A percentile compares a stretch with the other conserved stretches of the same genome.
Conservation (phyloP, 306 rosid species). For the Vigna radiata region DNA sequence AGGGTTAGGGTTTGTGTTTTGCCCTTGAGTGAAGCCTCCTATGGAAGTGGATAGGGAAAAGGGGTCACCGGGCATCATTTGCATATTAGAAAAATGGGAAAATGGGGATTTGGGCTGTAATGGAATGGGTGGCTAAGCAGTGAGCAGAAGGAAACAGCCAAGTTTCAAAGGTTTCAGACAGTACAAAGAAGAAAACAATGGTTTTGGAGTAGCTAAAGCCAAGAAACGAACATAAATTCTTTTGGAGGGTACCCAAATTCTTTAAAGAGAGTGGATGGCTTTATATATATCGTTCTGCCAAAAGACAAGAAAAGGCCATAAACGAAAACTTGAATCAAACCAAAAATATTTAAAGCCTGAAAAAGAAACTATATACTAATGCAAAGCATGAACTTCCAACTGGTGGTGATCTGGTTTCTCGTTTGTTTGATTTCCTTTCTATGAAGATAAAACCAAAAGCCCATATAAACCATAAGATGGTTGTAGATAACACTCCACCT, state of each 20-base stretch:
- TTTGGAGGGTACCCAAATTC: constrained; percentile 59
- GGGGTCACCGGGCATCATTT: constrained; percentile 71
- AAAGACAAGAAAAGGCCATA: constrained; percentile 71
- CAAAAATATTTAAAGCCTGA: constrained; percentile 49
- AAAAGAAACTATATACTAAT: constrained; percentile 49
- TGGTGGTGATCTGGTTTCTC: constrained; percentile 52
- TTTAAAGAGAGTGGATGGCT: constrained; percentile 44
- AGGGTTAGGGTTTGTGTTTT: constrained; percentile 70
- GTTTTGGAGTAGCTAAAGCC: constrained; percentile 54
- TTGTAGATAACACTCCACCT: constrained; percentile 45
- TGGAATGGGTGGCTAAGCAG: constrained; percentile 26
- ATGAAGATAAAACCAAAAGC: constrained; percentile 68
- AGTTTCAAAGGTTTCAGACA: constrained; percentile 55
- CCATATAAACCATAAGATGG: constrained; percentile 42
- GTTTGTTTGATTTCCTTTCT: constrained; percentile 60
- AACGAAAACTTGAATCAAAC: constrained; percentile 61
- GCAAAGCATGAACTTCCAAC: constrained; percentile 42
- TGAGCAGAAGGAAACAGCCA: constrained; percentile 51
- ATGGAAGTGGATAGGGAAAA: constrained; percentile 70
- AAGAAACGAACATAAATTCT: constrained; percentile 53
- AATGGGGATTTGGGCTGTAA: constrained; percentile 16
- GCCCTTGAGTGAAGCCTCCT: constrained; percentile 62
- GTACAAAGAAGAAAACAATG: constrained; percentile 64
- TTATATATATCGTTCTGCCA: constrained; percentile 61
- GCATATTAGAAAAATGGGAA: constrained; percentile 37